Conservation (phyloP, 2,329 filamentous ascomycete species). For the Sporothrix dimorphospora region DNA sequence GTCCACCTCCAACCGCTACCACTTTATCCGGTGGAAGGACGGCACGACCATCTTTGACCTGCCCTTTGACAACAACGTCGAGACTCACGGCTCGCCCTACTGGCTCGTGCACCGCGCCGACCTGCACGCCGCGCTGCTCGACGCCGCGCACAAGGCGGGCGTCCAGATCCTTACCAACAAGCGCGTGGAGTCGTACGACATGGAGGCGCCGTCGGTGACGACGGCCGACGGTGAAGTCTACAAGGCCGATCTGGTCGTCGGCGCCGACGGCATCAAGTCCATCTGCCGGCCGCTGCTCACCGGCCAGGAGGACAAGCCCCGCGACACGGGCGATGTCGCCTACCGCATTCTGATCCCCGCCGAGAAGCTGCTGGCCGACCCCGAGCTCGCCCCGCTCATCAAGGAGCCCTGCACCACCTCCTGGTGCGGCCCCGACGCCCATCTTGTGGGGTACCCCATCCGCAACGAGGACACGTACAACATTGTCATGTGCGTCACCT, state of each 20-base stretch:
- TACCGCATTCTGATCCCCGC: constrained; percentile 41
- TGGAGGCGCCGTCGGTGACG: constrained; percentile 32
- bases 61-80: constrained; percentile 35
- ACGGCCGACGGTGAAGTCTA: constrained; percentile 34
- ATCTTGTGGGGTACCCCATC: constrained; percentile 41
- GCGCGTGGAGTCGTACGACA: constrained; percentile 38
- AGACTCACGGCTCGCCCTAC: constrained; percentile 41
- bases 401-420: constrained; percentile 38
- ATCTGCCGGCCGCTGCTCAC: constrained; percentile 36
- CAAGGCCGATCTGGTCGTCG: constrained; percentile 35
- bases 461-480: constrained; percentile 41
- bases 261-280: constrained; percentile 40
- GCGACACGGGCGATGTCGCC: constrained; percentile 42
- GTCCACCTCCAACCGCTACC: constrained; percentile 10
- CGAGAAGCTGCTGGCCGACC: constrained; percentile 38
- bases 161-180: constrained; percentile 35
- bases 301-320: constrained; percentile 35
- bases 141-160: constrained; percentile 35
- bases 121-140: constrained; percentile 39
- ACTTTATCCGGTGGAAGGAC: constrained; percentile 27
- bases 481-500: constrained; percentile 39
- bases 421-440: constrained; percentile 42
- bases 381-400: constrained; percentile 38
- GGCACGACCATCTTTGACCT: constrained; percentile 17
- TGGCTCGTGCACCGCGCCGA: constrained; percentile 44